Evolutionary conservation across 352 stramenopile species (phyloP).

Genomic region (Phytophthora cryptogea): DNA sequence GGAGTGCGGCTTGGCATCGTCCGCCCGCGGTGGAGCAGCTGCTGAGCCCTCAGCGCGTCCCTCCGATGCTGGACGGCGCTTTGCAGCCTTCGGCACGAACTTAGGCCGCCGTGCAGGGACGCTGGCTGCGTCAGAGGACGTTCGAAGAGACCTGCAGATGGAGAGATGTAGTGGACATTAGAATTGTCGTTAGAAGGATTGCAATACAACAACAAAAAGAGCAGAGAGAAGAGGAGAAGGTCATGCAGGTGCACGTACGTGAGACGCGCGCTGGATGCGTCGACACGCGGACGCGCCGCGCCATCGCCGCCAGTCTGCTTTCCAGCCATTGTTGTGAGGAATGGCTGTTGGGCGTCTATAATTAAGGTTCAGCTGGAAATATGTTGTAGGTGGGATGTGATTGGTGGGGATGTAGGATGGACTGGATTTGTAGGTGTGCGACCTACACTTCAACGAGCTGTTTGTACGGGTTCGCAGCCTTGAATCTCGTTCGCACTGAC

Average conservation of each 20-base stretch:
- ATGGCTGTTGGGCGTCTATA: conserved; percentile 8
- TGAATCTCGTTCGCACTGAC: neutral
- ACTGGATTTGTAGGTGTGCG: neutral
- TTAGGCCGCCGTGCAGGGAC: conserved; percentile 62
- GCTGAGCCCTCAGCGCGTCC: conserved; percentile 15
- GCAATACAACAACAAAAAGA: neutral
- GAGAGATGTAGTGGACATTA: conserved; percentile 9
- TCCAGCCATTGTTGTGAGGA: conserved; percentile 37
- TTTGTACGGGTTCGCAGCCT: neutral
- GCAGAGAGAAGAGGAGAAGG: neutral
- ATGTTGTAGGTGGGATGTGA: neutral
- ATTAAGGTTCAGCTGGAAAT: neutral
- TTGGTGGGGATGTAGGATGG: neutral
- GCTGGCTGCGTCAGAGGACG: conserved; percentile 33
- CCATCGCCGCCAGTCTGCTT: conserved; percentile 44
- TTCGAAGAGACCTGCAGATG: conserved; percentile 58
- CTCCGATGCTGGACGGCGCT: conserved; percentile 50
- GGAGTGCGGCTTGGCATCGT: conserved; percentile 31
- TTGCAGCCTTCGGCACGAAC: conserved; percentile 79
- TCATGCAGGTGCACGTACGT: conserved; percentile 41
- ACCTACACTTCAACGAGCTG: neutral
- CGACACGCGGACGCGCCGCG: conserved; percentile 64
- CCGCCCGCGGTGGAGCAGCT: conserved; percentile 2
- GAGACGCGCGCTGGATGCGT: conserved; percentile 68
- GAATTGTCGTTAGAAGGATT: neutral